Conservation (phyloP, 2,329 filamentous ascomycete species). For the Dothideomycetidae sp. region DNA sequence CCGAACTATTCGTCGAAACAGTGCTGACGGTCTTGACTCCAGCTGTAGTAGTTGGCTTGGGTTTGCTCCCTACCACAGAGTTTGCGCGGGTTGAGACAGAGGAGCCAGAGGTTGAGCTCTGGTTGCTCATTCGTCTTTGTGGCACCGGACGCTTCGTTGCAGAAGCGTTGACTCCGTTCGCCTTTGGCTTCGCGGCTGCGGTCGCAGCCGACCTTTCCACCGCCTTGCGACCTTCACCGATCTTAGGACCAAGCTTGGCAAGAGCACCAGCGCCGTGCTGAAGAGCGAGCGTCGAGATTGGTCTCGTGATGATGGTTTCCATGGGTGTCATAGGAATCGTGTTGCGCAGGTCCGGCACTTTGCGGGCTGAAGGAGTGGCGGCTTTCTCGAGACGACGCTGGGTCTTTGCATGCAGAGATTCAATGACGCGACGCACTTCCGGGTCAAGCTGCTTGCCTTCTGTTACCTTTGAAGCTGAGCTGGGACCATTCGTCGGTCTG, state of each 20-base stretch:
- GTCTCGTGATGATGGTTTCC: conserved; percentile 22
- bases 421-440: conserved; percentile 8
- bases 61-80: neutral
- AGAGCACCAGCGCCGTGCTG: conserved; percentile 13
- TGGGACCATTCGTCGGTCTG: conserved; percentile 12
- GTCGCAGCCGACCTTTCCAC: conserved; percentile 13
- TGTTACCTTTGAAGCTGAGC: conserved; percentile 14
- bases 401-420: conserved; percentile 12
- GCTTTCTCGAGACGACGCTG: conserved; percentile 16
- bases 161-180: conserved; percentile 13
- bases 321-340: conserved; percentile 21
- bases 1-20: too few species aligned
- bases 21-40: neutral
- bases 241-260: conserved; percentile 7
- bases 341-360: conserved; percentile 15
- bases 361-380: conserved; percentile 10
- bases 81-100: neutral
- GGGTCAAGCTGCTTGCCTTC: conserved; percentile 14
- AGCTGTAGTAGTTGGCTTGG: neutral
- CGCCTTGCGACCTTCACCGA: conserved; percentile 7
- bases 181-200: conserved; percentile 16
- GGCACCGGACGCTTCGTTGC: neutral
- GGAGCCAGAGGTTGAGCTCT: conserved; percentile 2
- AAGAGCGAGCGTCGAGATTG: conserved; percentile 22
- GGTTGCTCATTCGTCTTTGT: conserved; percentile 2